Evolutionary conservation across 352 stramenopile species (phyloP).

Genomic region (Phytophthora pinifolia): DNA sequence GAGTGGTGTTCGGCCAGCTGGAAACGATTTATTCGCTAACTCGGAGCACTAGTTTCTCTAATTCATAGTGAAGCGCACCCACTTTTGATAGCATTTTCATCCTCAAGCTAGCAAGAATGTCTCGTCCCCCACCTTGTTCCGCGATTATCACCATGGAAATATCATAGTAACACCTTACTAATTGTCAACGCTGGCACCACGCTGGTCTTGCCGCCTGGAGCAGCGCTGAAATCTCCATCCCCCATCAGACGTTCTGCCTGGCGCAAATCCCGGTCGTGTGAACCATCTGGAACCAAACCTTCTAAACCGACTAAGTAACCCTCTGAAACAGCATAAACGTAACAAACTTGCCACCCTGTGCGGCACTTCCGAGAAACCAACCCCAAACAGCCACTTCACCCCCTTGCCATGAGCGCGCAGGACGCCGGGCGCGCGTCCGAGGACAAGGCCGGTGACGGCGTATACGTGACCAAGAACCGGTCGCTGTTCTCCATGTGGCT

Average conservation of each 20-base stretch:
- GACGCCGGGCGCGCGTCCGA: conserved; percentile 21
- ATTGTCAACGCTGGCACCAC: too few species aligned
- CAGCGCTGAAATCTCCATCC: too few species aligned
- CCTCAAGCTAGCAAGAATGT: too few species aligned
- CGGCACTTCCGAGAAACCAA: conserved; percentile 32
- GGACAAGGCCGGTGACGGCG: conserved; percentile 50
- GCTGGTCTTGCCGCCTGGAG: too few species aligned
- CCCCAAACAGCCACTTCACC: conserved; percentile 9
- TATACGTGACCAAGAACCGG: conserved; percentile 86
- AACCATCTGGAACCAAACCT: not conserved
- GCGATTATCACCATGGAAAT: too few species aligned
- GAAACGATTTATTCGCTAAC: not conserved
- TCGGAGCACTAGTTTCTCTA: not conserved
- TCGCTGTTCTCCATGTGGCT: conserved; percentile 87
- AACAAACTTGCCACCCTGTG: conserved; percentile 7
- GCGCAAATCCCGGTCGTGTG: too few species aligned
- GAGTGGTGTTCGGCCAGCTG: conserved; percentile 6
- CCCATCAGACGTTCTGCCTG: too few species aligned
- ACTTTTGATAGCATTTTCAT: too few species aligned
- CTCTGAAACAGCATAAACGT: not conserved
- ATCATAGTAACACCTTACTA: too few species aligned
- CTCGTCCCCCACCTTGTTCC: too few species aligned
- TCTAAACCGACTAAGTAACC: not conserved
- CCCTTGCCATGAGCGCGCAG: conserved; percentile 22
- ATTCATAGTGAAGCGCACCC: not conserved